phyloP scores from a whole-genome alignment of 106 monocot species.

The Cymbidium sinense region DNA sequence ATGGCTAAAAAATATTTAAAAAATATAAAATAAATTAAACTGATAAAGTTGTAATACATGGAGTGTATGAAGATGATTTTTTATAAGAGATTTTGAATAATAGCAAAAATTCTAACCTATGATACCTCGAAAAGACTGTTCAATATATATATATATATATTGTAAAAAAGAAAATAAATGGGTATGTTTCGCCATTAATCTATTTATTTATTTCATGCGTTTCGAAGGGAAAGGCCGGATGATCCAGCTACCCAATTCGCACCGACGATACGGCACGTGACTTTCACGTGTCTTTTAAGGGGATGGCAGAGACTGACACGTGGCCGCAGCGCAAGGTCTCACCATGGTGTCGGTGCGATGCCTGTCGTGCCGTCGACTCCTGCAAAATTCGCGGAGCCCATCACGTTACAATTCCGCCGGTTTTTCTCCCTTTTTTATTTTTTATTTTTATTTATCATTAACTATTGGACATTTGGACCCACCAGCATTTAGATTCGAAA shows the following conservation, averaged over 20 bases:
- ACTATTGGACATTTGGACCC: not conserved
- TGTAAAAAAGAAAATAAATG: no score
- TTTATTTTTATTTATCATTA: not conserved
- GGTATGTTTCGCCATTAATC: no score
- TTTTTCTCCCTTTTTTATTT: not conserved
- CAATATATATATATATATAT: no score
- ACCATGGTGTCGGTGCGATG: not conserved
- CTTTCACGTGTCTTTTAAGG: not conserved
- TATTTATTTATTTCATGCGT: no score
- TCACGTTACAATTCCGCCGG: not conserved
- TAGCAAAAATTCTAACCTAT: no score
- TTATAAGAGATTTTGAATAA: no score
- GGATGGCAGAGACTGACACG: not conserved
- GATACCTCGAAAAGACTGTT: no score
- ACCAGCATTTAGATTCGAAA: not conserved
- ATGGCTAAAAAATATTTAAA: no score
- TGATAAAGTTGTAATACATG: no score
- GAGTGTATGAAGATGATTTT: no score
- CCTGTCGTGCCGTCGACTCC: not conserved
- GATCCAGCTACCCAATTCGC: not conserved
- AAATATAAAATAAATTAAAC: no score
- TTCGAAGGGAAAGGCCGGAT: no score
- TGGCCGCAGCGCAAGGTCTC: not conserved
- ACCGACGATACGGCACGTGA: not conserved
- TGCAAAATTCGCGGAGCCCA: conserved; percentile 6